A percentile compares a stretch with the other conserved stretches of the same genome.
Evolutionary conservation across 768 basidiomycete species (phyloP).

Genomic region (Gloeopeniophorella convolvens): DNA sequence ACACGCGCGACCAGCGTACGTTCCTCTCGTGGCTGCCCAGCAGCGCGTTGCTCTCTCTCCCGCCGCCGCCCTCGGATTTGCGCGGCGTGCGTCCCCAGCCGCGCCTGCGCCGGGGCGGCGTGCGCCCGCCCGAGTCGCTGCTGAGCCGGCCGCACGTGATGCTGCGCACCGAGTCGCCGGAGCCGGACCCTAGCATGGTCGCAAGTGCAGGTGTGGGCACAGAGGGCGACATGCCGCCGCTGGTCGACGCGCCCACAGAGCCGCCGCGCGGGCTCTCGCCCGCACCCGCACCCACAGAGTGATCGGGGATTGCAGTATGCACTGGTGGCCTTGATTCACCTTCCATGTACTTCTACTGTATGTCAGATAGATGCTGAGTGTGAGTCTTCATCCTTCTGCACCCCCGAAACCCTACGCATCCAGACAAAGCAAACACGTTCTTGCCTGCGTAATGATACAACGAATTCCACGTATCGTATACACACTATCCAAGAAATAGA

Average conservation of each 20-base stretch:
- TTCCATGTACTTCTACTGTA: no score
- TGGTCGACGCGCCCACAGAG: not conserved
- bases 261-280: not conserved
- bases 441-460: no score
- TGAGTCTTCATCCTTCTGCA: no score
- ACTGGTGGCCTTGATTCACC: no score
- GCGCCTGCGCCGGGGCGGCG: constrained; percentile 59
- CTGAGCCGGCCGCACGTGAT: constrained; percentile 32
- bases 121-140: constrained; percentile 58
- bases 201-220: no score
- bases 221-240: not conserved
- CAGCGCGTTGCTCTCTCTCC: not conserved
- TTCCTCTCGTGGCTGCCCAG: constrained; percentile 15
- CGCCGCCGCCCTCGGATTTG: constrained; percentile 4
- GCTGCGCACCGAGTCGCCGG: constrained; percentile 3
- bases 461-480: no score
- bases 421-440: no score
- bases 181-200: no score
- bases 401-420: no score
- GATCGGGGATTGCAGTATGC: not conserved
- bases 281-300: not conserved
- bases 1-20: constrained; percentile 3
- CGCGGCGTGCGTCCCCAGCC: constrained; percentile 30
- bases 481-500: no score
- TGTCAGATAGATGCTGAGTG: no score